Base-by-base conservation (phyloP, 2,329 filamentous ascomycete genomes). In the Aspergillus piperis region DNA sequence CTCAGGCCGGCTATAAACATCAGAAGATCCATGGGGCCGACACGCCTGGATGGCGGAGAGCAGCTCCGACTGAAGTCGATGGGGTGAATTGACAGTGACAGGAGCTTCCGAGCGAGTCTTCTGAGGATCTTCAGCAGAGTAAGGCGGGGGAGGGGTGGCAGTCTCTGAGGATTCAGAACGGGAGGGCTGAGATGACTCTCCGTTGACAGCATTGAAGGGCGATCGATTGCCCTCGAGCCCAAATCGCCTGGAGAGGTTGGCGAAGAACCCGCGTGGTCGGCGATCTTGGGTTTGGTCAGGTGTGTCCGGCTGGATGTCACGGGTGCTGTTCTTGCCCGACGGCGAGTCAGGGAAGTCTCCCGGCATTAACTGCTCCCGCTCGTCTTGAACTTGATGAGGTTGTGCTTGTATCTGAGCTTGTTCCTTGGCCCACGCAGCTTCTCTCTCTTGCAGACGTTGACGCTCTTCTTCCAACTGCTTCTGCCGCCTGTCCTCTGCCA, bases 401-500 rank as follows among this genome's bases (percentile, higher is more conserved):
- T 70, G 68, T 32, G 66, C 57, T 41, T 61, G 65, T 23, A 48
- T 21, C 17, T 60, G 63, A 23, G 57, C 51, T 59, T 76, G 74
- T 54, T 71, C 65, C 21, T 74, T 72, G 55, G 85, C 83, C 69
- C 79, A 81, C 49, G 77, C 75, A 51, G 78, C 75, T 73, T 84
- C 79, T 64, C 85, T 84, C 66, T 89, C 84, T 59, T 86, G 84
- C 21, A 92, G 86, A 36, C 83, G 83, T 70, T 86, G 85, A 65
- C 89, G 86, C 70, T 96, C 91, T 51, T 86, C 85, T 63, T 90
- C 89, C 5, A 92, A 75, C 38, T 90, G 71, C 70, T 88, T 88
- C 70, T 89, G 88, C 52, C 90, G 85, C 73, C 92, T 88, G 68
- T 90, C 90, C 71, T 97, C 93, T 0, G 92, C 92, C 65, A 98